Evolutionary conservation across 306 rosid species (phyloP), one percentile per base, ranked within the genome.

Genomic region (Parietaria judaica): DNA sequence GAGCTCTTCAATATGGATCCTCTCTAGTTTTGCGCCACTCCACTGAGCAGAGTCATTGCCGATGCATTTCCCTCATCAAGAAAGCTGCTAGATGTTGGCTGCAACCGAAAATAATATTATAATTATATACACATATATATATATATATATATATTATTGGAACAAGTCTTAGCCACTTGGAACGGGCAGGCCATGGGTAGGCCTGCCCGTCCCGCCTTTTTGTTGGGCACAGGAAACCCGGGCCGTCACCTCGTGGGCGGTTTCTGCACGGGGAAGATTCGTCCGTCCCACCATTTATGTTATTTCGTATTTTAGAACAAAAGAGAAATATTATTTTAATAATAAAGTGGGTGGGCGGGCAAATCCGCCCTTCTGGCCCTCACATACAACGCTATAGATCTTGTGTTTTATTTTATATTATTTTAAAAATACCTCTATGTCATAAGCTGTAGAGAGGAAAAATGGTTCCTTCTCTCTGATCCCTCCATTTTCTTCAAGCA

Each of bases 381-480:
- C 31, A 23, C 31, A 23, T 23, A 23, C 31, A 23, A 23, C 31
- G 31, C 31, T 23, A 23, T 23, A 23, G 31, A 23, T 23, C 31
- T 23, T 23, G 31, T 23, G 31, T 23, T 23, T 23, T 23, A 23
- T 23, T 23, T 23, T 23, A 23, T 23, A 0, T 23, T 23, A 23
- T 23, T 23, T n/a, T 3, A 39, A 41, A 41, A 41, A 3, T 78
- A 88, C 98, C 98, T 92, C 92, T 63, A 63, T 71, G 60, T 66
- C 86, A 70, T 65, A 60, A 71, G 59, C 66, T 70, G 72, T 73
- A 58, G 81, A 72, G 65, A 92, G 96, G n/a, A 74, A 82, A 80
- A 92, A 92, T 3, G 98, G 98, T 52, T 92, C 96, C 35, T 75
- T 88, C 78, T 86, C 94, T 69, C 69, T 67, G 67, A 76, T 77